Evolutionary conservation across 192 early-diverging fungal genomes (phyloP), one percentile per base, ranked within the genome.

Genomic region (Hyaloraphidium curvatum): DNA sequence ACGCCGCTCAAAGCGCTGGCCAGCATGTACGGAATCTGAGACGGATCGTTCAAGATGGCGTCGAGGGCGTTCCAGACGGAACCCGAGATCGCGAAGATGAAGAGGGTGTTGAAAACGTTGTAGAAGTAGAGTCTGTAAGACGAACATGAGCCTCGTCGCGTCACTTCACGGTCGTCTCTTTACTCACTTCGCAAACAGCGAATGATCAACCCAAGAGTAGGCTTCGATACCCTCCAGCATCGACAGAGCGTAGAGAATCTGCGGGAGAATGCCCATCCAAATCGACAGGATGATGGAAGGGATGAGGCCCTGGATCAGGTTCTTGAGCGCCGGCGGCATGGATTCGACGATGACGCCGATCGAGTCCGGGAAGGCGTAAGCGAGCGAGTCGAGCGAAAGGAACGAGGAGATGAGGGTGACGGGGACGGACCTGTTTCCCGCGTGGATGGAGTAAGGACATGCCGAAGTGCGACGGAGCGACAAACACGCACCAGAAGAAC

Each of bases 401-500:
- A 88, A 64, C 14, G 83, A 73, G 2, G 80, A 78, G 19, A 84
- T 59, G 26, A 76, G 59, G 14, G 70, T 69, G n/a, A 82, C 76
- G 4, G 85, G 83, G 7, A 77, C 68, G 17, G 65, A 64, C n/a
- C n/a, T n/a, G n/a, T n/a, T n/a, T n/a, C n/a, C n/a, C n/a, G n/a
- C n/a, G n/a, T n/a, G n/a, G n/a, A n/a, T n/a, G n/a, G n/a, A n/a
- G n/a, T n/a, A n/a, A n/a, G n/a, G n/a, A n/a, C n/a, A n/a, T n/a
- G n/a, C n/a, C n/a, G n/a, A n/a, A n/a, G n/a, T n/a, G n/a, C n/a
- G n/a, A n/a, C n/a, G n/a, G n/a, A n/a, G n/a, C n/a, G n/a, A n/a
- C n/a, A n/a, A n/a, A n/a, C n/a, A n/a, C n/a, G n/a, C n/a, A n/a
- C 85, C 85, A 88, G 62, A 83, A 80, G 37, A 83, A 81, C 55